Evolutionary conservation across 2,329 filamentous ascomycete genomes (phyloP), one percentile per base, ranked within the genome.

Genomic region (Allantophomopsis cytisporea): DNA sequence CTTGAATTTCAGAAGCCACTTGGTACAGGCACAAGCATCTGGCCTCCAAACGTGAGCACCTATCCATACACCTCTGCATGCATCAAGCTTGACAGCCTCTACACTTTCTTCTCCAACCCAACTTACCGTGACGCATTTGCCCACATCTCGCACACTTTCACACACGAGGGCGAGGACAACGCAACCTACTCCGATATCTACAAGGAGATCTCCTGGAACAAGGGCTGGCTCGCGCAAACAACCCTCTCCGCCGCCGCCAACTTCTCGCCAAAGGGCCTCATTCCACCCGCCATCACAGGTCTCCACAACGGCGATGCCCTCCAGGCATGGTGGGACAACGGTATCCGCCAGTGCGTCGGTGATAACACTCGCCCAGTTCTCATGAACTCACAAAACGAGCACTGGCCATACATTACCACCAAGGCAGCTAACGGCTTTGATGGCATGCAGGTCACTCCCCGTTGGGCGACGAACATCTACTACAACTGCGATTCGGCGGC

Each of bases 81-180:
- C 51, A 63, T 61, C 14, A 50, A 65, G 43, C 51, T 66, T 1
- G 73, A 76, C 50, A 46, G 56, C 3, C 58, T 77, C 8, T 57
- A 68, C 34, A 50, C 57, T n/a, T 79, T 71, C 71, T 75, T 73
- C 56, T 54, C 61, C 18, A 65, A 51, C n/a, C 39, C 59, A 7
- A 45, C 44, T 3, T 74, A 76, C 50, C 60, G 63, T 16, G 64
- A 76, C 52, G 56, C 59, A 10, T 78, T 73, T 51, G 68, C 64
- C 7, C 67, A 73, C 39, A 58, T 79, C n/a, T 75, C 72, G 1
- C 74, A 79, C 54, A 78, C 74, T 1, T 78, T 77, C 53, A 71
- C 70, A 2, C 74, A 78, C 45, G 59, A 68, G 46, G 66, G 69
- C 44, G 56, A 76, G 42, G 68, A 76, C 48, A 76, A 77, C 44